Percentiles rank a stretch among this genome's conserved stretches.
phyloP scores from a whole-genome alignment of 2,329 filamentous ascomycete genomes.

The Pestalotiopsis fici region DNA sequence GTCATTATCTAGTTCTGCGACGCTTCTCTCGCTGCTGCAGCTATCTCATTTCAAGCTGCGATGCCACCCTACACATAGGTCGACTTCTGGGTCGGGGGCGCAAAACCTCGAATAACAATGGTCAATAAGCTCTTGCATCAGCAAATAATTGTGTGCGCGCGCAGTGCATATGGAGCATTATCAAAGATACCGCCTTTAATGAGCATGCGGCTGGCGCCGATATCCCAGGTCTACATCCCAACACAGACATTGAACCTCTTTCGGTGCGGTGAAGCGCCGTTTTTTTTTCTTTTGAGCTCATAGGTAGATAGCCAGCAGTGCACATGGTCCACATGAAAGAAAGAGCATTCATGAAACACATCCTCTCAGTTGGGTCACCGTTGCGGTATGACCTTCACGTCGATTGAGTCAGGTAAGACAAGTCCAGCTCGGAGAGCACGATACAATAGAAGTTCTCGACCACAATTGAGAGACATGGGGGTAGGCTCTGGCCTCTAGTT shows the following conservation, averaged over 20 bases:
- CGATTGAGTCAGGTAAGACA: not conserved
- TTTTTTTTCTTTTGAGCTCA: no score
- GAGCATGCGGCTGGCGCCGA: not conserved
- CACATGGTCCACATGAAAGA: not conserved
- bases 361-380: not conserved
- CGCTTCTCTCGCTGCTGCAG: not conserved
- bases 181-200: not conserved
- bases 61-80: not conserved
- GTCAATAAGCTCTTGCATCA: not conserved
- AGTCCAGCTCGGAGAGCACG: not conserved
- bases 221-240: not conserved
- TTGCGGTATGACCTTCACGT: not conserved
- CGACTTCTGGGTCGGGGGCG: not conserved
- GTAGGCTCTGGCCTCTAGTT: not conserved
- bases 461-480: not conserved
- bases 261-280: not conserved
- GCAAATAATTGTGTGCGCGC: not conserved
- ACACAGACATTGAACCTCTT: not conserved
- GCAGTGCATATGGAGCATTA: not conserved
- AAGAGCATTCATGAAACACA: not conserved
- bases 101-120: not conserved
- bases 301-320: not conserved
- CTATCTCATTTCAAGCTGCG: not conserved
- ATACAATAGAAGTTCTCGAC: not conserved
- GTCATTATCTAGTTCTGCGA: not conserved